Percentiles rank a stretch among this genome's conserved stretches.
Evolutionary conservation across 768 basidiomycete species (phyloP).

Genomic region (Amyloporia xantha): DNA sequence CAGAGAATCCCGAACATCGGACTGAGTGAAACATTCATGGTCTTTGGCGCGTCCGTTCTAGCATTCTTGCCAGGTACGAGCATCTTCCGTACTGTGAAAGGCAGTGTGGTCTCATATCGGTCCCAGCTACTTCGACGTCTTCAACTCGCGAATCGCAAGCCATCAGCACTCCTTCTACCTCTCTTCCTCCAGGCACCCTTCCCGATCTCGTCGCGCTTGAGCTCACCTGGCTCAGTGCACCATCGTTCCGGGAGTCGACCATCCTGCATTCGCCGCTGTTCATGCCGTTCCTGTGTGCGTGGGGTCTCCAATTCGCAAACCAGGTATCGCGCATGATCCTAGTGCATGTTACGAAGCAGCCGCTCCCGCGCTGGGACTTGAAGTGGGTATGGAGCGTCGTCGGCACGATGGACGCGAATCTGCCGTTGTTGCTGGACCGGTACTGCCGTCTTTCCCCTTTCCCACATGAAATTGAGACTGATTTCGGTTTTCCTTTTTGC

Average conservation of each 20-base stretch:
- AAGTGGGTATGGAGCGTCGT: conserved; percentile 79
- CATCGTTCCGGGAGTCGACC: conserved; percentile 48
- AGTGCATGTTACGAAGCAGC: conserved; percentile 78
- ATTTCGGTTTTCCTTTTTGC: no score
- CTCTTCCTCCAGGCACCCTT: conserved; percentile 80
- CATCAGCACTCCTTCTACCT: conserved; percentile 50
- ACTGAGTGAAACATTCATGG: conserved; percentile 85
- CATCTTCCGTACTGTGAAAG: background rate
- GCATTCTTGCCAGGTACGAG: conserved; percentile 55
- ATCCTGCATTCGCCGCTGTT: conserved; percentile 74
- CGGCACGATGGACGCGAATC: conserved; percentile 78
- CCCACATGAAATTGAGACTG: no score
- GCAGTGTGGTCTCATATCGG: background rate
- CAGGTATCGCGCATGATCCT: conserved; percentile 91
- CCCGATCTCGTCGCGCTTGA: conserved; percentile 64
- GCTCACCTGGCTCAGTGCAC: conserved; percentile 77
- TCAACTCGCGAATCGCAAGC: conserved; percentile 40
- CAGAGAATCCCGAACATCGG: conserved; percentile 55
- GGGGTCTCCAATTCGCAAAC: conserved; percentile 89
- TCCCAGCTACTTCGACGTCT: conserved; percentile 74
- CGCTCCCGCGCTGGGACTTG: conserved; percentile 83
- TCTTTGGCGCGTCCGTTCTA: conserved; percentile 63
- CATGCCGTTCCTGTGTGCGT: conserved; percentile 83
- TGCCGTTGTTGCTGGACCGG: conserved; percentile 61
- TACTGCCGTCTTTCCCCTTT: conserved; percentile 27